phyloP scores from a whole-genome alignment of 352 stramenopile genomes.

The Pythium phragmitis region DNA sequence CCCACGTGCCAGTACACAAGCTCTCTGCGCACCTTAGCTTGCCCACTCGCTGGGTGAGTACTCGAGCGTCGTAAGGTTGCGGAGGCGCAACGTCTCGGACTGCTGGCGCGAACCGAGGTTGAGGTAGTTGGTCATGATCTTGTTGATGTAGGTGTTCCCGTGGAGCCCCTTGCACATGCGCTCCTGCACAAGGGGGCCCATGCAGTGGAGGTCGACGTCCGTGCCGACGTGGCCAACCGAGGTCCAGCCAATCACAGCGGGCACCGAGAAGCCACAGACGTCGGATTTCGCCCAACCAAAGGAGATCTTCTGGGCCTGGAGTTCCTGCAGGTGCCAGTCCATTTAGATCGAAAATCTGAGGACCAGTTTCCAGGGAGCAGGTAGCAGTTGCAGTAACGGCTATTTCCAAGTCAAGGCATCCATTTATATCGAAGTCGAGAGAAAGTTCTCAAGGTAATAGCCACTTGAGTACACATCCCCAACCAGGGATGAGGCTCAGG shows the following conservation, averaged over 20 bases:
- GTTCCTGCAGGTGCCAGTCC: conserved; percentile 42
- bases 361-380: no score
- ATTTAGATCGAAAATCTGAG: no score
- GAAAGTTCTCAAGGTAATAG: no score
- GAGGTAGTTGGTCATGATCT: conserved; percentile 72
- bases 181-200: conserved; percentile 51
- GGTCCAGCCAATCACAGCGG: conserved; percentile 54
- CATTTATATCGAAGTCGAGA: no score
- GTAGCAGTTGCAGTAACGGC: no score
- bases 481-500: no score
- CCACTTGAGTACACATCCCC: no score
- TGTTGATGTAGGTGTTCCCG: conserved; percentile 73
- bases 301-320: conserved; percentile 44
- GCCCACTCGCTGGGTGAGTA: no score
- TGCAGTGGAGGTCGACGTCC: conserved; percentile 76
- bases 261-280: conserved; percentile 20
- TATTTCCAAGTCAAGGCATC: no score
- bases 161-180: conserved; percentile 65
- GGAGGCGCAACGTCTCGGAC: conserved; percentile 50
- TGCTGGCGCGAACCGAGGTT: conserved; percentile 55
- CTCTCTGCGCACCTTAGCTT: no score
- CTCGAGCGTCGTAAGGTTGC: conserved; percentile 29
- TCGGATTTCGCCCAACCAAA: no score
- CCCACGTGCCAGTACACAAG: no score
- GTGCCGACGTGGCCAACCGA: conserved; percentile 65